Evolutionary conservation across 768 basidiomycete species (phyloP).

Genomic region (Hemileccinum impolitum): DNA sequence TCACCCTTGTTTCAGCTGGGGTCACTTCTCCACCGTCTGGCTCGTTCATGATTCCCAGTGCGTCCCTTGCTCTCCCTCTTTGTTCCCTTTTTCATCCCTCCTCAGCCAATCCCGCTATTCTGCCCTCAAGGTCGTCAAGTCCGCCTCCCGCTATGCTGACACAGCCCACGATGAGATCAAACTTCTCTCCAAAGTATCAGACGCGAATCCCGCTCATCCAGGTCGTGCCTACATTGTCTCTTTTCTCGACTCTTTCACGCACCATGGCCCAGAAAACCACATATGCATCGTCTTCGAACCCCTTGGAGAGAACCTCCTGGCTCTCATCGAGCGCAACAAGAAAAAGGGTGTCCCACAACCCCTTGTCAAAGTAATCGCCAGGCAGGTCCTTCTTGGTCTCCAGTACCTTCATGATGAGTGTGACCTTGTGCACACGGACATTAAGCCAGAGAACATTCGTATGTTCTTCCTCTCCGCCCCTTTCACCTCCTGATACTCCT

Average conservation of each 20-base stretch:
- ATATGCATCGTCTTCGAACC: conserved; percentile 92
- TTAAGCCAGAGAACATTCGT: conserved; percentile 96
- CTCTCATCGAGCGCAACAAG: conserved; percentile 74
- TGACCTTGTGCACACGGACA: conserved; percentile 88
- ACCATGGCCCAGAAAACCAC: conserved; percentile 72
- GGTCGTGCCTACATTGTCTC: conserved; percentile 82
- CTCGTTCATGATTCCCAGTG: conserved; percentile 76
- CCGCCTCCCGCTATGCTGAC: conserved; percentile 91
- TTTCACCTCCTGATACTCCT: conserved; percentile 11
- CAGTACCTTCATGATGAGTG: conserved; percentile 93
- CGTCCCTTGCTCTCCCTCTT: conserved; percentile 30
- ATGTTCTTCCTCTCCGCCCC: conserved; percentile 37
- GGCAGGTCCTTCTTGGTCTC: conserved; percentile 82
- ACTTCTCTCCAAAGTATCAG: conserved; percentile 72
- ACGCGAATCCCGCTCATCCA: conserved; percentile 69
- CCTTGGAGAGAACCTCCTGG: conserved; percentile 73
- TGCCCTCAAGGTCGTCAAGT: conserved; percentile 93
- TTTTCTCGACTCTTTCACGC: conserved; percentile 87
- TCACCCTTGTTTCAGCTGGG: conserved; percentile 59
- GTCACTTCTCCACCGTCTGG: conserved; percentile 95
- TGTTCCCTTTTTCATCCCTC: conserved; percentile 13
- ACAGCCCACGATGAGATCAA: conserved; percentile 97
- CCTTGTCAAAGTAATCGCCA: conserved; percentile 82
- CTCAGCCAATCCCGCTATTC: conserved; percentile 70
- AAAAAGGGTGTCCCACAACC: conserved; percentile 78